Base-by-base conservation (phyloP, 2,329 filamentous ascomycete genomes). In the Epichloe gansuensis region DNA sequence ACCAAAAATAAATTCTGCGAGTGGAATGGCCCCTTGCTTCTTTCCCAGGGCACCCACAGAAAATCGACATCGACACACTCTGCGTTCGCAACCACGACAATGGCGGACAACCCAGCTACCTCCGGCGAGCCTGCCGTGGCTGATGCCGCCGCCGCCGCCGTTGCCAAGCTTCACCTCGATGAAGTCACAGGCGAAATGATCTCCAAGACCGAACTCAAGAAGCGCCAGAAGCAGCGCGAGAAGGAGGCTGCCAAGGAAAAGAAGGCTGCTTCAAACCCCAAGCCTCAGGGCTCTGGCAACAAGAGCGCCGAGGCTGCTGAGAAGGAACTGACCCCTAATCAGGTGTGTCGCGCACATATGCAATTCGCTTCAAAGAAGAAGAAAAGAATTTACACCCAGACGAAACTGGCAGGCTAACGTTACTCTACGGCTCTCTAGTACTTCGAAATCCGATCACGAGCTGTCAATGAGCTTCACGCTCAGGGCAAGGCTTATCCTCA, bases 141-240 rank as follows among this genome's bases (percentile, higher is more conserved):
- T 58, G 77, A 79, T 58, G 70, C 72, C 62, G 66, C 82, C 57
- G 79, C 78, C 60, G 70, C 72, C 62, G 70, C 72, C 62, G 69
- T 84, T 59, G 79, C 79, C 64, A 88, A 91, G 73, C 78, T 95
- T 61, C 80, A 91, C 69, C 80, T 93, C 49, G 93, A 98, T 69
- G 88, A 94, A 65, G 88, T 91, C 58, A 97, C 93, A 13, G 93
- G 93, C 63, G 93, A 98, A 74, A 83, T 72, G 69, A 68, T 86
- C 56, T 91, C 86, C 74, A 91, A 91, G 82, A 81, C 83, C 15
- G 85, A 91, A 73, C 76, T 97, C 69, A 98, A 98, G 88, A 91
- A 88, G 76, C 84, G 91, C 64, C 82, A 91, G 75, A 98, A 98
- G 88, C 79, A 85, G 67, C 85, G 91, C 60, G 82, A 91, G 70